phyloP scores from a whole-genome alignment of 2,329 filamentous ascomycete species.

The Sporothrix luriei region DNA sequence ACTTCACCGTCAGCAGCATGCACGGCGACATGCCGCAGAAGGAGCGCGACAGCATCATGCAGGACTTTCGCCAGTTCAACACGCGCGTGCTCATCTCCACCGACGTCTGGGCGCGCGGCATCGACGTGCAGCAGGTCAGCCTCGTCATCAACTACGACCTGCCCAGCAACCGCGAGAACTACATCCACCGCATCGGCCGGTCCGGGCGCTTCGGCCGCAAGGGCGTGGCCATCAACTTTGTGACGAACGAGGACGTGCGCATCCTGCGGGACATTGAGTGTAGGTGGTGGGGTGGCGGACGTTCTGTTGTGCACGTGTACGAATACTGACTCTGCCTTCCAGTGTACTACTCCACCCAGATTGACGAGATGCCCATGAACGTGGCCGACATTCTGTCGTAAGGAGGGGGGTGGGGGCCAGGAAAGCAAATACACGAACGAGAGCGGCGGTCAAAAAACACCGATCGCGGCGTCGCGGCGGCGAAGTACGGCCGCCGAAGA shows the following conservation, averaged over 20 bases:
- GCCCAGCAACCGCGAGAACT: slow-evolving; percentile 98
- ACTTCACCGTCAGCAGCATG: slow-evolving; percentile 98
- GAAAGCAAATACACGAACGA: not conserved
- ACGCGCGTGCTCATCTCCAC: slow-evolving; percentile 95
- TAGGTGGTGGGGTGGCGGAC: slow-evolving; percentile 58
- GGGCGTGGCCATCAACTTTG: slow-evolving; percentile 99
- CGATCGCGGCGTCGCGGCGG: not conserved
- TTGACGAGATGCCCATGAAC: slow-evolving; percentile 99
- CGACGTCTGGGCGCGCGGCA: slow-evolving; percentile 96
- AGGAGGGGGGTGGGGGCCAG: not conserved
- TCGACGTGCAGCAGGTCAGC: slow-evolving; percentile 97
- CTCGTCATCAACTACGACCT: slow-evolving; percentile 99
- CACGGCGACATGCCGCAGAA: slow-evolving; percentile 99
- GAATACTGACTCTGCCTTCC: not conserved
- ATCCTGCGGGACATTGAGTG: slow-evolving; percentile 96
- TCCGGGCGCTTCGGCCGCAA: slow-evolving; percentile 95
- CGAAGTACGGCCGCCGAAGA: no score
- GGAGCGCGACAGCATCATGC: slow-evolving; percentile 98
- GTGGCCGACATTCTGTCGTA: slow-evolving; percentile 62
- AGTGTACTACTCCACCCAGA: slow-evolving; percentile 96
- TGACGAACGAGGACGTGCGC: slow-evolving; percentile 95
- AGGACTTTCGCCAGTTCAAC: slow-evolving; percentile 96
- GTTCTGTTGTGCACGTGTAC: no score
- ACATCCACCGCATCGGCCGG: slow-evolving; percentile 97
- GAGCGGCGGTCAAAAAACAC: not conserved